Conservation (phyloP, 1,284 basidiomycete genomes). For the Puccinia coronata region DNA sequence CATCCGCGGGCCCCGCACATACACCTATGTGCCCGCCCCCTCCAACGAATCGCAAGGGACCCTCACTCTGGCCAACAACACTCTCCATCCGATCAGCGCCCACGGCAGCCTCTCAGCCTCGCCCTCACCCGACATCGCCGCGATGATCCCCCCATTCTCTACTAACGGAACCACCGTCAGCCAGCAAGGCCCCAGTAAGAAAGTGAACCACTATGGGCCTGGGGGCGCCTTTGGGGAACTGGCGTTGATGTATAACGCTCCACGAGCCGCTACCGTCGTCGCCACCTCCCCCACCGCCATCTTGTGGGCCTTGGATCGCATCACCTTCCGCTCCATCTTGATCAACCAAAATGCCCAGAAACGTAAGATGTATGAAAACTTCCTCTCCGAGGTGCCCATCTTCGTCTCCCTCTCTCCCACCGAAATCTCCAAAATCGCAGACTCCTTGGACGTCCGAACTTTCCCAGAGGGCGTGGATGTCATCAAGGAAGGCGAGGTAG, state of each 20-base stretch:
- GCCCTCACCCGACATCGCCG: constrained; percentile 18
- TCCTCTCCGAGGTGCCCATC: constrained; percentile 86
- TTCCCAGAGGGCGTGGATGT: constrained; percentile 82
- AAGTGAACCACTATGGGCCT: constrained; percentile 80
- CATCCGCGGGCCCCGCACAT: constrained; percentile 63
- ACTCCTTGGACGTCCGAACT: constrained; percentile 81
- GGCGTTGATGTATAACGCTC: constrained; percentile 96
- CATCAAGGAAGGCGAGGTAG: constrained; percentile 87
- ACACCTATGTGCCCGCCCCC: constrained; percentile 64
- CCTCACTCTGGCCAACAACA: background rate
- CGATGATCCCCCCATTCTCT: background rate
- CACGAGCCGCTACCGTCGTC: constrained; percentile 88
- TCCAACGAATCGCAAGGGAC: constrained; percentile 54
- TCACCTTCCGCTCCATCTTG: constrained; percentile 98
- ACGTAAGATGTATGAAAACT: constrained; percentile 91
- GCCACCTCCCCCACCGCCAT: constrained; percentile 75
- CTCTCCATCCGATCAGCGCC: constrained; percentile 59
- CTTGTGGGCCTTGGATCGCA: constrained; percentile 92
- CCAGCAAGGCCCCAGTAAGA: constrained; percentile 65
- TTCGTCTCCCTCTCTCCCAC: constrained; percentile 79
- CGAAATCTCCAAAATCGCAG: constrained; percentile 94
- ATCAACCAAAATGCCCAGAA: constrained; percentile 74
- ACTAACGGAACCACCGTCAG: constrained; percentile 21
- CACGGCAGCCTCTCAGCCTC: constrained; percentile 58
- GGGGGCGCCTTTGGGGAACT: constrained; percentile 93